These are phyloP conservation scores for Pistacia integerrima DNA, from an alignment of 345 rosid species.

Conservation along the genomic window DNA sequence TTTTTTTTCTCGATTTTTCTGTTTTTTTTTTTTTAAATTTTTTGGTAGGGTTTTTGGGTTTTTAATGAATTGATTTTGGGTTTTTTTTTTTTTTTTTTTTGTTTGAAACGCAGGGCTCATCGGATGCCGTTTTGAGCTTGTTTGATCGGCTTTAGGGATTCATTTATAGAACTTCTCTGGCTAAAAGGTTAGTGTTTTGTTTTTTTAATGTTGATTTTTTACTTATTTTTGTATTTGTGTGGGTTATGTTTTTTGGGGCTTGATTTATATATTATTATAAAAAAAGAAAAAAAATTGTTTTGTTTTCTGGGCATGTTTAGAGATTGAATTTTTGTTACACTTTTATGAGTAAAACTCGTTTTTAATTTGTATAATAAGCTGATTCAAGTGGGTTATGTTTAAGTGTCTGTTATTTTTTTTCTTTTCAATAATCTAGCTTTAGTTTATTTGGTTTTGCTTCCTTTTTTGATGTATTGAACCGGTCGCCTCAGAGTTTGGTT, in stretches of 20 bases:
- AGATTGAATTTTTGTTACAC: not conserved
- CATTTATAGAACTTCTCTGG: conserved; percentile 13
- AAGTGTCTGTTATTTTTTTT: not conserved
- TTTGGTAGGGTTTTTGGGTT: not conserved
- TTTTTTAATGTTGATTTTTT: not conserved
- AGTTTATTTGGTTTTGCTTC: not conserved
- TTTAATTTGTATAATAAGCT: not conserved
- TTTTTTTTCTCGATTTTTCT: not conserved
- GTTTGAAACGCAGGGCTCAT: conserved; percentile 13
- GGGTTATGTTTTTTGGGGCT: not conserved
- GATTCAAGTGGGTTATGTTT: not conserved
- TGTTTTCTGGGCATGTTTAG: not conserved
- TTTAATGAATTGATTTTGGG: not conserved
- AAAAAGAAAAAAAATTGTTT: not conserved
- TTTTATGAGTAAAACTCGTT: not conserved
- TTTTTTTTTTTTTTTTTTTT: not conserved
- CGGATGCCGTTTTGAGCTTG: conserved; percentile 33
- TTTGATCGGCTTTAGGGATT: conserved; percentile 30
- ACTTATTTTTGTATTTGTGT: not conserved
- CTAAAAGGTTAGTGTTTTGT: not conserved
- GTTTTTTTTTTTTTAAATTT: not conserved
- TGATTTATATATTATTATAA: too few relatives aligned
- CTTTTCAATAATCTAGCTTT: not conserved
- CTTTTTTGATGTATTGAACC: not conserved
- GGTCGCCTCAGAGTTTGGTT: not conserved